Percentiles rank a stretch among this genome's conserved stretches.
Evolutionary conservation across 106 monocot species (phyloP).

Genomic region (Amphibolis antarctica): DNA sequence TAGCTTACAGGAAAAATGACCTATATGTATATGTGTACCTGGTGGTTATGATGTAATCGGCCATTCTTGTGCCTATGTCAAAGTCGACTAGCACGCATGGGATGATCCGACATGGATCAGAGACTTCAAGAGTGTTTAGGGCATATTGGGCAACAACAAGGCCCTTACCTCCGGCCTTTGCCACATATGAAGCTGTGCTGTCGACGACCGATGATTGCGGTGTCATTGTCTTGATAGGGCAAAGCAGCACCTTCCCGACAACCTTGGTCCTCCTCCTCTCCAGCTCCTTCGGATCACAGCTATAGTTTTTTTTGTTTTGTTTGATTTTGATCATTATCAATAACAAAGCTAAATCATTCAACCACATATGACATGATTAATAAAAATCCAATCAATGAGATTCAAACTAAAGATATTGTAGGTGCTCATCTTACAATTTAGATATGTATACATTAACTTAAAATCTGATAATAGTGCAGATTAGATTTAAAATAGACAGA

Average conservation of each 20-base stretch:
- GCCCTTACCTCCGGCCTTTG: conserved; percentile 2
- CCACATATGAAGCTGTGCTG: not conserved
- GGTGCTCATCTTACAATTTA: too few species aligned
- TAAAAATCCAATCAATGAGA: too few species aligned
- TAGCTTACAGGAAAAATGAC: too few species aligned
- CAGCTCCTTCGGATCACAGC: conserved; percentile 4
- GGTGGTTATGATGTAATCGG: not conserved
- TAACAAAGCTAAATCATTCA: too few species aligned
- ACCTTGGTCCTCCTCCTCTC: not conserved
- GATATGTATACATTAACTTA: too few species aligned
- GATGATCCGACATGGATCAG: conserved; percentile 1
- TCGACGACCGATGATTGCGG: not conserved
- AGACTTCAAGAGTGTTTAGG: not conserved
- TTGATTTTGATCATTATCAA: not conserved
- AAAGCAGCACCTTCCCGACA: conserved; percentile 9
- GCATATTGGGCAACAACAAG: conserved; percentile 9
- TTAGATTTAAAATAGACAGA: too few species aligned
- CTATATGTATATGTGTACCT: not conserved
- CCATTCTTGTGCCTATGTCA: conserved; percentile 4
- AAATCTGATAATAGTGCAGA: too few species aligned
- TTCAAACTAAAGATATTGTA: too few species aligned
- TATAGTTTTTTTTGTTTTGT: not conserved
- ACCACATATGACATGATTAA: too few species aligned
- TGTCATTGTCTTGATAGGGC: not conserved
- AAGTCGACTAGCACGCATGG: conserved; percentile 9